Evolutionary conservation across 768 basidiomycete genomes (phyloP), one percentile per base, ranked within the genome.

Genomic region (Pilatotrama ljubarskyi): DNA sequence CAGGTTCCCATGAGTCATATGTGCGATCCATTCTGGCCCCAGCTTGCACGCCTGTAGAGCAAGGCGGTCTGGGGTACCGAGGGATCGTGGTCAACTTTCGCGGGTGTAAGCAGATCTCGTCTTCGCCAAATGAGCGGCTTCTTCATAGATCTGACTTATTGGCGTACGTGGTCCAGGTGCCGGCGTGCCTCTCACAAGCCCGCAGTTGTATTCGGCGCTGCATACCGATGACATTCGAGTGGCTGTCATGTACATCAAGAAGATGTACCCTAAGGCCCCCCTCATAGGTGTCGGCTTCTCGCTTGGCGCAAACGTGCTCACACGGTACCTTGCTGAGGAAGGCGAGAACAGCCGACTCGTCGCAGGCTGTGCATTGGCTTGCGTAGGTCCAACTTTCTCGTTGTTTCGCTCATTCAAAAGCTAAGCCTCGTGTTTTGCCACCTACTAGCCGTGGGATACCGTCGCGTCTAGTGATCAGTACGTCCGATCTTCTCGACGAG

Each of bases 21-120:
- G 91, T 97, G 43, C 81, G 93, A 62, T 86, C 90, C 26, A 81
- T 97, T 46, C 77, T 98, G 3, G 82, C 83, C 50, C 87, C 84
- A 59, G 88, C 87, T 14, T 88, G 88, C 70, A 79, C 80, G 26
- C 81, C 90, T 25, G 80, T 86, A 7, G 80, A 82, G 41, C 78
- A 90, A 66, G 93, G 91, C n/a, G 96, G 95, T 1, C 77, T 96
- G 53, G 94, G 95, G 15, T 96, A 91, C 73, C 82, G 97, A 58
- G 95, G 84, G 5, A 88, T 90, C 13, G 93, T 98, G 9, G 82
- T 95, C 70, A 97, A 96, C 75, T 95, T 90, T 75, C 84, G 95
- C 66, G 95, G 94, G 69, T 96, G 94, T 91, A 68, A 69, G 88
- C 57, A 26, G 15, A 26, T 43, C 32, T 38, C 41, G 48, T 43